These are phyloP conservation scores for Fusarium domesticum DNA, from an alignment of 2,329 filamentous ascomycete species.

Conservation along the genomic window DNA sequence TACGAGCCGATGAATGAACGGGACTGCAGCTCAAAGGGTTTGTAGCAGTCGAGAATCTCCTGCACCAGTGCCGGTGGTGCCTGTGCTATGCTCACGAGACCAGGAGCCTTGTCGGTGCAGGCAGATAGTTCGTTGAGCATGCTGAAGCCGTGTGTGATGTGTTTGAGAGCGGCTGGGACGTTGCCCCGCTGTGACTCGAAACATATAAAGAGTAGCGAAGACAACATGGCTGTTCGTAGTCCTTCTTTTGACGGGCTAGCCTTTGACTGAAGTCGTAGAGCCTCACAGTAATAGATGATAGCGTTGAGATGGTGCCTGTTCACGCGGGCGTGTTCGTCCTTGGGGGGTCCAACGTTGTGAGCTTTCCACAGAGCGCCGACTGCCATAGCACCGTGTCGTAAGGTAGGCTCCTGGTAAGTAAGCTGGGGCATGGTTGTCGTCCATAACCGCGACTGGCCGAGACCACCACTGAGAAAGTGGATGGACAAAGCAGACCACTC, in stretches of 20 bases:
- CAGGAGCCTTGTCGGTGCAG: constrained; percentile 36
- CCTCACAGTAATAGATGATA: constrained; percentile 41
- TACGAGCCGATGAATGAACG: constrained; percentile 40
- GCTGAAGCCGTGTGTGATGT: constrained; percentile 40
- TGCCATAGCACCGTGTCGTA: constrained; percentile 41
- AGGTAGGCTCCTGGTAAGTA: constrained; percentile 36
- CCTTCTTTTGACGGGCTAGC: constrained; percentile 37
- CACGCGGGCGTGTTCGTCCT: constrained; percentile 17
- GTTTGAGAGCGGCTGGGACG: constrained; percentile 39
- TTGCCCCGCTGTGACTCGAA: constrained; percentile 42
- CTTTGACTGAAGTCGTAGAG: constrained; percentile 39
- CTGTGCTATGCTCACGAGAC: constrained; percentile 37
- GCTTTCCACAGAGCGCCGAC: constrained; percentile 40
- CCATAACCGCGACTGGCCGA: constrained; percentile 37
- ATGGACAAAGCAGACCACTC: constrained; percentile 38
- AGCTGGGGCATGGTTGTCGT: constrained; percentile 41
- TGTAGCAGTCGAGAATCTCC: constrained; percentile 40
- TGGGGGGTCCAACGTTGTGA: constrained; percentile 23
- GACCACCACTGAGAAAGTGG: constrained; percentile 36
- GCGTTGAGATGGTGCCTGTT: constrained; percentile 42
- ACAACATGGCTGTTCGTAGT: constrained; percentile 38
- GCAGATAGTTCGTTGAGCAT: constrained; percentile 40
- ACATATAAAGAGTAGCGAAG: constrained; percentile 41
- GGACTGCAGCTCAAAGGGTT: constrained; percentile 39
- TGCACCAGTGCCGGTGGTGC: constrained; percentile 38